A percentile compares a stretch with the other conserved stretches of the same genome.
phyloP scores from a whole-genome alignment of 768 basidiomycete genomes.

The Boletus tylopilopsis region DNA sequence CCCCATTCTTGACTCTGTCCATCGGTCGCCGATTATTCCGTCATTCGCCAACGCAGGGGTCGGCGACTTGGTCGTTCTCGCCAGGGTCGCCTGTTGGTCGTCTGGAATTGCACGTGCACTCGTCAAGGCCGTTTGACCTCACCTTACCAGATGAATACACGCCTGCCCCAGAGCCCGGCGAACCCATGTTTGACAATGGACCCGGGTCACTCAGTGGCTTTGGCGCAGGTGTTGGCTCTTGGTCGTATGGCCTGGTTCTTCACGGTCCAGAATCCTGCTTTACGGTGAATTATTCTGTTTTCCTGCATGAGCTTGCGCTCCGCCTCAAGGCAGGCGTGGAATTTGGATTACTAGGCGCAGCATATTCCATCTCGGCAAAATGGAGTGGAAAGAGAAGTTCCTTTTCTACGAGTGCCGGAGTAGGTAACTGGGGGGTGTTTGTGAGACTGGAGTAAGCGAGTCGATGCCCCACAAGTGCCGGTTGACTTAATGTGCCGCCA shows the following conservation, averaged over 20 bases:
- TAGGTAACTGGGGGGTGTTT: conserved; percentile 46
- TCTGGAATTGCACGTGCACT: conserved; percentile 42
- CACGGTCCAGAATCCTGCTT: conserved; percentile 45
- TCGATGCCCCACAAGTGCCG: conserved; percentile 6
- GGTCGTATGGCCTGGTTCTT: conserved; percentile 48
- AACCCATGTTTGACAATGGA: conserved; percentile 24
- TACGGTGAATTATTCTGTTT: conserved; percentile 48
- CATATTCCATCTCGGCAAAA: conserved; percentile 40
- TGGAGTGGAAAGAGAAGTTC: conserved; percentile 47
- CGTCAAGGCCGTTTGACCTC: conserved; percentile 39
- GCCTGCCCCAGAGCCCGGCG: conserved; percentile 17
- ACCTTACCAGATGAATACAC: conserved; percentile 23
- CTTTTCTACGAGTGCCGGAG: conserved; percentile 42
- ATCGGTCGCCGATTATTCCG: conserved; percentile 51
- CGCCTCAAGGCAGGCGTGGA: conserved; percentile 49
- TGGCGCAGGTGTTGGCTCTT: conserved; percentile 42
- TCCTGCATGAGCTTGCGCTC: conserved; percentile 52
- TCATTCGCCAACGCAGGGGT: conserved; percentile 43
- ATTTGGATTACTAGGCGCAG: conserved; percentile 43
- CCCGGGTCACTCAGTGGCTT: conserved; percentile 53
- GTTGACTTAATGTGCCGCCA: conserved; percentile 27
- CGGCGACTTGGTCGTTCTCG: conserved; percentile 31
- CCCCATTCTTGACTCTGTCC: conserved; percentile 42
- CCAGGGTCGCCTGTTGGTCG: conserved; percentile 21
- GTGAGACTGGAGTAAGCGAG: conserved; percentile 50